These are phyloP conservation scores for Anthracocystis setariae DNA, from an alignment of 1,284 basidiomycete species.

Conservation along the genomic window DNA sequence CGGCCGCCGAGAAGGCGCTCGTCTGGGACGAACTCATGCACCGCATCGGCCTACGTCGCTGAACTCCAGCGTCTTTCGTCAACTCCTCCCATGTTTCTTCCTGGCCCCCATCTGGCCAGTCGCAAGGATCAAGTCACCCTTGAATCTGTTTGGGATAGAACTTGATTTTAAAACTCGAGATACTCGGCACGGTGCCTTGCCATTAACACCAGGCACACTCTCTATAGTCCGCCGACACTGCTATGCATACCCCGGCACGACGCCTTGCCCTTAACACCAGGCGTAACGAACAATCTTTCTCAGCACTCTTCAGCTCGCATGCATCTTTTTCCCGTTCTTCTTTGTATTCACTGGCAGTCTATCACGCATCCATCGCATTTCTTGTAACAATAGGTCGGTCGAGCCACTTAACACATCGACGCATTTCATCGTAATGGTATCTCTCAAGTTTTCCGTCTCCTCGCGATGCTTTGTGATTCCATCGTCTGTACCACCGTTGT, in stretches of 20 bases:
- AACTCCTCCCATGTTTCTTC: not conserved
- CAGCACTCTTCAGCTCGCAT: conserved; percentile 17
- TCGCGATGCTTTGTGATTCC: not conserved
- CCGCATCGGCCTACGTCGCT: conserved; percentile 40
- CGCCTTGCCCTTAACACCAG: conserved; percentile 51
- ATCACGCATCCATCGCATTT: conserved; percentile 9
- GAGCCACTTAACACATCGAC: conserved; percentile 57
- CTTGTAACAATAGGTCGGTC: conserved; percentile 44
- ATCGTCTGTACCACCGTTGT: not conserved
- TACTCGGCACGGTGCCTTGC: too few species aligned
- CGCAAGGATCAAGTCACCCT: too few species aligned
- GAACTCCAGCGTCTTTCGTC: not conserved
- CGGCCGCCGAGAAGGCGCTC: conserved; percentile 67
- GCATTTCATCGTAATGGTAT: conserved; percentile 31
- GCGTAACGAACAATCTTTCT: conserved; percentile 7
- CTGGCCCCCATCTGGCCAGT: too few species aligned
- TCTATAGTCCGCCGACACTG: too few species aligned
- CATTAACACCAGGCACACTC: too few species aligned
- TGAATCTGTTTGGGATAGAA: too few species aligned
- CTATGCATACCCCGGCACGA: conserved; percentile 39
- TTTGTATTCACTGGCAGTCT: conserved; percentile 19
- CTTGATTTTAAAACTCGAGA: not conserved
- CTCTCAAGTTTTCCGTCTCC: conserved; percentile 8
- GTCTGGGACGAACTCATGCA: conserved; percentile 43
- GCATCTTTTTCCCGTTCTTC: conserved; percentile 17